Conservation (phyloP, 2,329 filamentous ascomycete genomes). For the Trichoderma sp. region DNA sequence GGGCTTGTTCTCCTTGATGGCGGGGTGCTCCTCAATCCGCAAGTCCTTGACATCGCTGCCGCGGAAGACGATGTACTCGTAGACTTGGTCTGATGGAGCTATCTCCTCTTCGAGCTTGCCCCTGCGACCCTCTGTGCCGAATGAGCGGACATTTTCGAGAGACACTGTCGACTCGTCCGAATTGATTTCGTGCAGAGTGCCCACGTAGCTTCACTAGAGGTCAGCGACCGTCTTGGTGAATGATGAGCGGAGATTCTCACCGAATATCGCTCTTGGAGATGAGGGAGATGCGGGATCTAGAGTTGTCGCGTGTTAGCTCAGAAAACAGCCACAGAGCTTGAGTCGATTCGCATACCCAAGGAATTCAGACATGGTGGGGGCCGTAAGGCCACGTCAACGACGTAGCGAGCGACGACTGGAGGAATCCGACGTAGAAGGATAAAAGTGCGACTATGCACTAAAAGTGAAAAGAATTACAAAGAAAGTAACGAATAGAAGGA, state of each 20-base stretch:
- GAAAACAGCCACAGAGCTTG: conserved; percentile 20
- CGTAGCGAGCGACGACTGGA: conserved; percentile 40
- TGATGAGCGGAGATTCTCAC: conserved; percentile 54
- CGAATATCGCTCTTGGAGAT: conserved; percentile 98
- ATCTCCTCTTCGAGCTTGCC: conserved; percentile 80
- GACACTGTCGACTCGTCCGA: conserved; percentile 96
- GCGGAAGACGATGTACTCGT: conserved; percentile 98
- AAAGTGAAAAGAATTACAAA: conserved; percentile 17
- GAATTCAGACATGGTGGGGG: conserved; percentile 59
- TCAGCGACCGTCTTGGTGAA: conserved; percentile 38
- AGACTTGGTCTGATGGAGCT: conserved; percentile 79
- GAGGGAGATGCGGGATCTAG: conserved; percentile 88
- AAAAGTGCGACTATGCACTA: conserved; percentile 28
- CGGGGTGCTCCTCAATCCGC: conserved; percentile 82
- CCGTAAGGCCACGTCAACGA: conserved; percentile 46
- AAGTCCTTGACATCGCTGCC: conserved; percentile 98
- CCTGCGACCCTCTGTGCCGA: conserved; percentile 88
- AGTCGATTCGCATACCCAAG: conserved; percentile 53
- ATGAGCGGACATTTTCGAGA: conserved; percentile 92
- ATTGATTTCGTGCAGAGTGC: conserved; percentile 96
- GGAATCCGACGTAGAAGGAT: conserved; percentile 23
- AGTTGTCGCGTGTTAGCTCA: conserved; percentile 9
- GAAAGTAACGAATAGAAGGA: conserved; percentile 27
- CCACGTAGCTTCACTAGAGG: conserved; percentile 73
- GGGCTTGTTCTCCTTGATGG: conserved; percentile 72